Evolutionary conservation across 2,329 filamentous ascomycete species (phyloP).

Genomic region (Neopestalotiopsis sp.): DNA sequence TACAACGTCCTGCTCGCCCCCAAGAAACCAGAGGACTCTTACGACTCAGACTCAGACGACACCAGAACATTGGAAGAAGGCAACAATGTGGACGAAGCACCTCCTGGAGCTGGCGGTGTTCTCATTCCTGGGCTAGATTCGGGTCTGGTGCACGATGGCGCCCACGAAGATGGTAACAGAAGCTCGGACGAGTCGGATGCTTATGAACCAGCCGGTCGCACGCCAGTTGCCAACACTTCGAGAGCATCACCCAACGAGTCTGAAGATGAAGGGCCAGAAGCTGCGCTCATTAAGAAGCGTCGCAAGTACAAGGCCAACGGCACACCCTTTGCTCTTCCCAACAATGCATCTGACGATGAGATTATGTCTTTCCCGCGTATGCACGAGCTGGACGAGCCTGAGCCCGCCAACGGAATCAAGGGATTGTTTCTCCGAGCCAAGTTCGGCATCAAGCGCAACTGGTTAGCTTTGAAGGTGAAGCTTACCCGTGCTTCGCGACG

Average conservation of each 20-base stretch:
- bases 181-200: constrained; percentile 49
- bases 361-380: constrained; percentile 69
- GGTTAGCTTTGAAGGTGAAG: constrained; percentile 28
- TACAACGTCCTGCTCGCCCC: constrained; percentile 94
- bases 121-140: constrained; percentile 52
- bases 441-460: constrained; percentile 36
- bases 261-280: constrained; percentile 49
- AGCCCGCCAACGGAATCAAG: constrained; percentile 45
- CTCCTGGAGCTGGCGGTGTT: constrained; percentile 38
- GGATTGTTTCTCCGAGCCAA: constrained; percentile 46
- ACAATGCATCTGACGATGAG: constrained; percentile 50
- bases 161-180: constrained; percentile 32
- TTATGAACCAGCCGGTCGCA: constrained; percentile 61
- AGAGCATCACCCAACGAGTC: constrained; percentile 54
- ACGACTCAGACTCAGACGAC: constrained; percentile 44
- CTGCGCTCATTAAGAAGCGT: constrained; percentile 32
- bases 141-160: constrained; percentile 40
- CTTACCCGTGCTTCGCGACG: constrained; percentile 24
- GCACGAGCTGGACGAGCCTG: constrained; percentile 46
- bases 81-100: constrained; percentile 58
- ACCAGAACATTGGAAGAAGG: constrained; percentile 59
- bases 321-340: constrained; percentile 40
- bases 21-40: constrained; percentile 72
- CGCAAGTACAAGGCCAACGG: constrained; percentile 29
- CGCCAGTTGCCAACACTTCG: constrained; percentile 57